Evolutionary conservation across 2,329 filamentous ascomycete species (phyloP).

Genomic region (Diaporthe amygdali): DNA sequence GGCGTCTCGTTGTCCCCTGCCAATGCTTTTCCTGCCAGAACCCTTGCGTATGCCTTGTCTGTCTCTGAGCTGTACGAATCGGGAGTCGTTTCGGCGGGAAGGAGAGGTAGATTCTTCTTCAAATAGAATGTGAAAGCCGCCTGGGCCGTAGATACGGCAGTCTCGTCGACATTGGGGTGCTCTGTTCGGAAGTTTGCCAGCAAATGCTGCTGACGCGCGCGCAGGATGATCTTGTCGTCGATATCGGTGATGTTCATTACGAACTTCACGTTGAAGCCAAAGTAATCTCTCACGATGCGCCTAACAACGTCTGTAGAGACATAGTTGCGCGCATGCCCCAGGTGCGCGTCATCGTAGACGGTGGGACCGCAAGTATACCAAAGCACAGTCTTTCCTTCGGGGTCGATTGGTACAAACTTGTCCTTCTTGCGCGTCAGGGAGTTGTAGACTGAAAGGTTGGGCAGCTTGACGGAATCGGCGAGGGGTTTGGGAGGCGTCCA

Average conservation of each 20-base stretch:
- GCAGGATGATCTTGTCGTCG: conserved; percentile 71
- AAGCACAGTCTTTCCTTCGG: conserved; percentile 65
- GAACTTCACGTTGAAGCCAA: conserved; percentile 81
- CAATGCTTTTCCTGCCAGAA: conserved; percentile 61
- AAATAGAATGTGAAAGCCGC: conserved; percentile 63
- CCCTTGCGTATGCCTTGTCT: conserved; percentile 55
- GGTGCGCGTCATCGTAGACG: conserved; percentile 80
- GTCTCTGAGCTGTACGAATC: conserved; percentile 55
- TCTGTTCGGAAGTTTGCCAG: conserved; percentile 63
- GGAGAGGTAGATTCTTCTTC: conserved; percentile 58
- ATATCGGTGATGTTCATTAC: conserved; percentile 94
- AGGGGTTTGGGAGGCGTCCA: conserved; percentile 22
- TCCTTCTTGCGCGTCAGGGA: conserved; percentile 24
- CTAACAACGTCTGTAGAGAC: conserved; percentile 88
- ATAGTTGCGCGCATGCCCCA: conserved; percentile 86
- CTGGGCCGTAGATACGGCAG: conserved; percentile 32
- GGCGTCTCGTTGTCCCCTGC: conserved; percentile 61
- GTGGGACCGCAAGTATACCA: conserved; percentile 95
- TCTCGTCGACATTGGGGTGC: conserved; percentile 46
- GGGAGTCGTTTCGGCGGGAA: conserved; percentile 41
- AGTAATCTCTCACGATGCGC: conserved; percentile 82
- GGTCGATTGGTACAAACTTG: conserved; percentile 50
- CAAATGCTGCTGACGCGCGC: conserved; percentile 64
- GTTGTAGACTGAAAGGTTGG: conserved; percentile 23
- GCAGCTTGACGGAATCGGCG: conserved; percentile 8